Conservation (phyloP, 768 basidiomycete genomes). For the Psilocybe tampanensis region DNA sequence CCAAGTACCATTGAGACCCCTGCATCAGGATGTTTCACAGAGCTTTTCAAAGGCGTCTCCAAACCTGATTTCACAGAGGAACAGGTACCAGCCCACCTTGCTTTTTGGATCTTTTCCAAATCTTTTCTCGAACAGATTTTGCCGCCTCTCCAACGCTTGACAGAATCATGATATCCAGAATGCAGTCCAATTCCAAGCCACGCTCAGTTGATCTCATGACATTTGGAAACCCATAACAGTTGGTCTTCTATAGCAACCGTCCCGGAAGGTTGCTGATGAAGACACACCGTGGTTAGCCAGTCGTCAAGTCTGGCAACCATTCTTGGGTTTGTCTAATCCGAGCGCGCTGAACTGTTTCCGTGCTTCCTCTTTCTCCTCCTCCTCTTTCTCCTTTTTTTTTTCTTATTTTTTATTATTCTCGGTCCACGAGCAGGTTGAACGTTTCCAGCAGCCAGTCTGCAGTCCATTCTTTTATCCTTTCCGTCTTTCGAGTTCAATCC, state of each 20-base stretch:
- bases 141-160: not conserved
- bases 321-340: slow-evolving; percentile 5
- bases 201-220: slow-evolving; percentile 10
- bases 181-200: not conserved
- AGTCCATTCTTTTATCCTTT: slow-evolving; percentile 29
- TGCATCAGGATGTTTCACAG: too few relatives aligned
- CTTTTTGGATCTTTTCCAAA: too few relatives aligned
- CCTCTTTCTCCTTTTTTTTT: slow-evolving; percentile 11
- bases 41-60: too few relatives aligned
- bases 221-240: slow-evolving; percentile 18
- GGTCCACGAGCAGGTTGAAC: slow-evolving; percentile 23
- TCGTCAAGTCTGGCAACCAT: slow-evolving; percentile 16
- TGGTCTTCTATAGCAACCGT: slow-evolving; percentile 21
- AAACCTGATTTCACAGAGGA: too few relatives aligned
- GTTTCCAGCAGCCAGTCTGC: slow-evolving; percentile 30
- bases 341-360: slow-evolving; percentile 3
- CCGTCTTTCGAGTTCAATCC: not conserved
- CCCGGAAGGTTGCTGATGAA: slow-evolving; percentile 9
- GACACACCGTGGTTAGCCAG: slow-evolving; percentile 13
- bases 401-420: slow-evolving; percentile 14
- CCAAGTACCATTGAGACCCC: too few relatives aligned
- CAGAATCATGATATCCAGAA: slow-evolving; percentile 9
- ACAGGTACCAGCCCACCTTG: too few relatives aligned
- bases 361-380: slow-evolving; percentile 3
- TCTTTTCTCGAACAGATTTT: not conserved